Percentiles rank a stretch among this genome's conserved stretches.
phyloP scores from a whole-genome alignment of 2,329 filamentous ascomycete species.

The Fusarium sulawesiense region DNA sequence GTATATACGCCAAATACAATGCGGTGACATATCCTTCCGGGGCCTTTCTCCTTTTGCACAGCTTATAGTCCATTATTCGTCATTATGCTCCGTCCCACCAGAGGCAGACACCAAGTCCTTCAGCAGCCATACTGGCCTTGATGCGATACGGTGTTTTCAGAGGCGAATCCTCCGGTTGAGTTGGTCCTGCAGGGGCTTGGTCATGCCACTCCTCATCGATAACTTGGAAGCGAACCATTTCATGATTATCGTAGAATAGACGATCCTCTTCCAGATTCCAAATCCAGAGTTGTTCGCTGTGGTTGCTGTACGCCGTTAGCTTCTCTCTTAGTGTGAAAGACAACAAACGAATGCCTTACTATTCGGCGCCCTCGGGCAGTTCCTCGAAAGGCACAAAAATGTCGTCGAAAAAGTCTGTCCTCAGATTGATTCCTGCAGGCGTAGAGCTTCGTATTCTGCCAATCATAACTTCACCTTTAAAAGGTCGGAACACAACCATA shows the following conservation, averaged over 20 bases:
- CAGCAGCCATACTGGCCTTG: slow-evolving; percentile 71
- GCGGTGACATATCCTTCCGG: slow-evolving; percentile 36
- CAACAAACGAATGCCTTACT: slow-evolving; percentile 59
- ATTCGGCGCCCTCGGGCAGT: slow-evolving; percentile 80
- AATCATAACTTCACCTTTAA: slow-evolving; percentile 91
- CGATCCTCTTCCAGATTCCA: slow-evolving; percentile 81
- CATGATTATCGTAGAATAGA: slow-evolving; percentile 90
- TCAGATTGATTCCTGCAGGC: slow-evolving; percentile 78
- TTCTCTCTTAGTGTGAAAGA: not conserved
- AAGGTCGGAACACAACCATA: slow-evolving; percentile 92
- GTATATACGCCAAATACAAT: slow-evolving; percentile 43
- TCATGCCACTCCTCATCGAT: slow-evolving; percentile 93
- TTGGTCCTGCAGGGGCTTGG: slow-evolving; percentile 77
- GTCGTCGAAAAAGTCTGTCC: slow-evolving; percentile 93
- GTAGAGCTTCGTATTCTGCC: slow-evolving; percentile 83
- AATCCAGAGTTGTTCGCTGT: slow-evolving; percentile 82
- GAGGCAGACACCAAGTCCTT: slow-evolving; percentile 70
- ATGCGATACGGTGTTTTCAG: slow-evolving; percentile 79
- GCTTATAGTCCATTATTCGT: slow-evolving; percentile 26
- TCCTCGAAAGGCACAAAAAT: slow-evolving; percentile 82
- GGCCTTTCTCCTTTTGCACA: slow-evolving; percentile 2
- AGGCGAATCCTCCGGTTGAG: slow-evolving; percentile 69
- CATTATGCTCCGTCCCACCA: slow-evolving; percentile 67
- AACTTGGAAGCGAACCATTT: slow-evolving; percentile 87
- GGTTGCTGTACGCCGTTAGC: slow-evolving; percentile 63